Conservation (phyloP, 1,284 basidiomycete species). For the Takashimella koratensis region DNA sequence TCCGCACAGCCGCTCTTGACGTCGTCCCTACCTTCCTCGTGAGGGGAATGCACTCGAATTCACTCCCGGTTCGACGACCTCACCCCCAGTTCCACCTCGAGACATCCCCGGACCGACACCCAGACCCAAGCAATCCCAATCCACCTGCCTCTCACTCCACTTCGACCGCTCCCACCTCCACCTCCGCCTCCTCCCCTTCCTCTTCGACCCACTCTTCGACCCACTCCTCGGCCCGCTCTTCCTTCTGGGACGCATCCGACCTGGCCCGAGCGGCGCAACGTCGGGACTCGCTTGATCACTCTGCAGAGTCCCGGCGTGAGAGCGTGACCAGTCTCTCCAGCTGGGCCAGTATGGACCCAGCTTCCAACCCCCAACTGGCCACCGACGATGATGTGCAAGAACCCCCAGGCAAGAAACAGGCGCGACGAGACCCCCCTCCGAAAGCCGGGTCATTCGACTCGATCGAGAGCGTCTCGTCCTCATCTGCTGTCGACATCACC, state of each 20-base stretch:
- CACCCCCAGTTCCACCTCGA: too few relatives aligned
- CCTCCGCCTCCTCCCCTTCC: neutral
- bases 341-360: constrained; percentile 13
- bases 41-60: too few relatives aligned
- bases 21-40: too few relatives aligned
- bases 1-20: neutral
- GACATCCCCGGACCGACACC: neutral
- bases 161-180: neutral
- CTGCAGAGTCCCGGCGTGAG: constrained; percentile 5
- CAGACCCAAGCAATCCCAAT: neutral
- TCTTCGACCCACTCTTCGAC: too few relatives aligned
- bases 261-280: neutral
- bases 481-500: neutral
- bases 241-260: neutral
- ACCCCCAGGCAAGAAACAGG: neutral
- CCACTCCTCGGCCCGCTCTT: neutral
- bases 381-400: neutral
- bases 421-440: neutral
- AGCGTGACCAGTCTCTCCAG: constrained; percentile 14
- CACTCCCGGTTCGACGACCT: too few relatives aligned
- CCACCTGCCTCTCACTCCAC: neutral
- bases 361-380: neutral
- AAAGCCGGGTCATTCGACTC: neutral
- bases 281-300: neutral
- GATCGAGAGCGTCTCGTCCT: neutral